Base-by-base conservation (phyloP, 1,139 yeast genomes). In the Pneumocystis canis region DNA sequence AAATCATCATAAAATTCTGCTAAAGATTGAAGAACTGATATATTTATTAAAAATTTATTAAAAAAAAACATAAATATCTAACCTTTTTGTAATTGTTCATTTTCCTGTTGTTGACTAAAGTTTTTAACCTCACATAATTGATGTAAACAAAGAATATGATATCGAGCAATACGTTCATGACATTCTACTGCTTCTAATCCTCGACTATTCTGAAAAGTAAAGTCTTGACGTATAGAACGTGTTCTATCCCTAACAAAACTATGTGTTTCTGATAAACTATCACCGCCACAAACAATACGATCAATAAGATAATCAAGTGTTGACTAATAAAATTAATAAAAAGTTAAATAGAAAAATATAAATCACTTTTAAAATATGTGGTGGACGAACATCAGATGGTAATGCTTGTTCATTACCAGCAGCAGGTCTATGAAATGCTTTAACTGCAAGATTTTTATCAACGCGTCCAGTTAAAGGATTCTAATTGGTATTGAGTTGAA, bases 381-480 rank as follows among this genome's bases (percentile, higher is more conserved):
- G 98, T 0, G 98, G 96, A 67, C 99, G 79, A 1, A 94, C 99
- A 72, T 94, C 98, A 0, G 97, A 89, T 0, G 98, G 99, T 64
- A 94, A 76, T 3, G 97, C 96, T 4, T 97, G 97, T 0, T 97
- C 96, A 69, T 94, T 97, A 11, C 98, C 98, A 0, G 98, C 97
- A 11, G 96, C 96, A 0, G 99, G 97, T 68, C 99, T 78, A 40
- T 96, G 87, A 72, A 92, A 94, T 1, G 96, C 96, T 73, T 94
- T 94, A 6, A 94, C 82, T 0, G 97, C 97, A 60, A 79, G 78
- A 1, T 73, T 72, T 57, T 81, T 74, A 0, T 90, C 80, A 1
- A 89, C 87, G 66, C 77, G 79, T n/a, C 84, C 84, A 0, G 87
- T 81, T 0, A 40, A 60, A 1, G 72, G 70, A 68, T 85, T 47